Percentiles rank a stretch among this genome's conserved stretches.
Evolutionary conservation across 441 rosid genomes (phyloP).

Genomic region (Jatropha podagrica): DNA sequence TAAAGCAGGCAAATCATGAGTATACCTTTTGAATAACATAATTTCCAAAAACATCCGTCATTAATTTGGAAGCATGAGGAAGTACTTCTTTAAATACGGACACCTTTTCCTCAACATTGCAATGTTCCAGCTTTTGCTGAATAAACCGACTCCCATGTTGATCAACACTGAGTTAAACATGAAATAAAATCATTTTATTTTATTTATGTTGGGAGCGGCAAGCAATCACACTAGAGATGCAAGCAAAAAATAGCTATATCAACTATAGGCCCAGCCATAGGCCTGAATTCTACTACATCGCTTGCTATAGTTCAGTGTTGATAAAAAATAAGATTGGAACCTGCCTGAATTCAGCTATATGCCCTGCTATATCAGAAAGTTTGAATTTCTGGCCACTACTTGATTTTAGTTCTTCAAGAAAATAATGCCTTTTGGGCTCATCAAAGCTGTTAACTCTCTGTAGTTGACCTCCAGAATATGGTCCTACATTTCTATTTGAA

Average conservation of each 20-base stretch:
- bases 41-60: conserved; percentile 82
- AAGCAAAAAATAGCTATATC: conserved; percentile 35
- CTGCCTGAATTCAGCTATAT: conserved; percentile 73
- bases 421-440: conserved; percentile 45
- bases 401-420: conserved; percentile 75
- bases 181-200: conserved; percentile 1
- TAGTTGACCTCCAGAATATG: conserved; percentile 54
- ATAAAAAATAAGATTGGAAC: conserved; percentile 2
- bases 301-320: conserved; percentile 37
- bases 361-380: conserved; percentile 65
- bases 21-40: conserved; percentile 77
- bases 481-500: conserved; percentile 34
- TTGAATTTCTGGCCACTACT: conserved; percentile 65
- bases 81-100: conserved; percentile 66
- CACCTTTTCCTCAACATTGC: conserved; percentile 55
- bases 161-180: conserved; percentile 53
- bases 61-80: conserved; percentile 59
- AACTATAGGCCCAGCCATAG: conserved; percentile 61
- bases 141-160: conserved; percentile 83
- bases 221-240: conserved; percentile 18
- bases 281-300: conserved; percentile 74
- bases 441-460: conserved; percentile 40
- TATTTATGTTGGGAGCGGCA: background rate
- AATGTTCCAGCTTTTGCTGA: conserved; percentile 71
- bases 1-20: conserved; percentile 4